Base-by-base conservation (phyloP, 345 rosid species). In the Hibiscus tridactylites region DNA sequence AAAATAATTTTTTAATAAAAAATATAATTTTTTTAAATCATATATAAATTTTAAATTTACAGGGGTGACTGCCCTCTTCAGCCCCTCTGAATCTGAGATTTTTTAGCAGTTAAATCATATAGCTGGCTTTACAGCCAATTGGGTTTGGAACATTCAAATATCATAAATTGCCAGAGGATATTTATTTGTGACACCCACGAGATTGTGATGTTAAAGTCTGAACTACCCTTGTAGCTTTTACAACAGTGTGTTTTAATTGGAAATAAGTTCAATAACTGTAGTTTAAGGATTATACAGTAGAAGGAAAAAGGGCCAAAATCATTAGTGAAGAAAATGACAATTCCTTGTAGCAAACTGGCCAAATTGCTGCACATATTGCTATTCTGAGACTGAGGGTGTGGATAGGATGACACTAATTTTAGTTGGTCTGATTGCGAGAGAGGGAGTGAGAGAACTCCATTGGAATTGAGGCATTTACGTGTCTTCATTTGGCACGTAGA, bases 341-440 rank as follows among this genome's bases (percentile, higher is more conserved):
- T 29, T 59, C 6, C 37, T 28, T 59, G 12, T 59, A 3, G 63
- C 63, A 31, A 61, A 61, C 44, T 61, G 42, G 65, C 21, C 9
- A 61, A 31, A 13, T 29, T 61, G 65, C 42, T 33, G 12, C 7
- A 46, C 65, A 61, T 61, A 42, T 61, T 31, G 44, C 44, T 33
- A 16, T 35, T 61, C 66, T 35, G 16, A 19, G 29, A 19, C 7
- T 12, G 54, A 35, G 37, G 6, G 15, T 5, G 54, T 65, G 54
- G 69, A 65, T 42, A 65, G 21, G 54, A 44, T 65, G 53, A 65
- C 53, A 11, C 69, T 12, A 42, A 42, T 65, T 65, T 63, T 63
- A 63, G 50, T 17, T 63, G 49, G 28, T 63, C 29, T 63, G 68
- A 39, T 63, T 63, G 68, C 8, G 31, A 64, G 4, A 21, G 31